phyloP scores from a whole-genome alignment of 2,329 filamentous ascomycete genomes.

The Tolypocladium pustulatum region DNA sequence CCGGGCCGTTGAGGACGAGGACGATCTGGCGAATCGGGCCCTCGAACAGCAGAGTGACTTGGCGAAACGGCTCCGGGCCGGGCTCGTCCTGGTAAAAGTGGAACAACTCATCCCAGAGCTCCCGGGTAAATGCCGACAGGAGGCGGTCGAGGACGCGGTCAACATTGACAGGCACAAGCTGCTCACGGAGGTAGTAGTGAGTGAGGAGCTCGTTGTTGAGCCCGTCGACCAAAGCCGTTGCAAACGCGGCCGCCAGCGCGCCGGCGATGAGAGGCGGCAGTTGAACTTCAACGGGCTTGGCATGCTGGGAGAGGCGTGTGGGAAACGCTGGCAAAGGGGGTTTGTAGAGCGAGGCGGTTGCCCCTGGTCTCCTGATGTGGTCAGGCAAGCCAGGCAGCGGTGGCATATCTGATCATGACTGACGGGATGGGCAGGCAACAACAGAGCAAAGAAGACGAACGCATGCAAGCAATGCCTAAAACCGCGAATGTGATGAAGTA shows the following conservation, averaged over 20 bases:
- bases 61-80: conserved; percentile 15
- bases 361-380: conserved; percentile 12
- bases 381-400: conserved; percentile 15
- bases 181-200: conserved; percentile 24
- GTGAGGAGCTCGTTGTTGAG: conserved; percentile 25
- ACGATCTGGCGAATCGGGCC: conserved; percentile 26
- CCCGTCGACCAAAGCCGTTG: conserved; percentile 20
- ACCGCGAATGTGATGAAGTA: neutral
- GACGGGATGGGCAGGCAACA: neutral
- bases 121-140: conserved; percentile 18
- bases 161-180: conserved; percentile 21
- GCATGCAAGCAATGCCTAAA: neutral
- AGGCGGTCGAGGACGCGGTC: conserved; percentile 25
- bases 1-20: conserved; percentile 24
- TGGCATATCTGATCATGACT: conserved; percentile 19
- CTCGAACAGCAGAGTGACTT: conserved; percentile 23
- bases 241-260: conserved; percentile 22
- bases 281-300: conserved; percentile 19
- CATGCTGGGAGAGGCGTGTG: conserved; percentile 15
- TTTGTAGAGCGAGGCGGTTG: conserved; percentile 12
- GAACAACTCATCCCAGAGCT: conserved; percentile 26
- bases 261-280: conserved; percentile 25
- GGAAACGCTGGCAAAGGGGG: conserved; percentile 22
- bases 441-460: neutral
- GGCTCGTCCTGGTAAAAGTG: conserved; percentile 18